Evolutionary conservation across 2,329 filamentous ascomycete species (phyloP).

Genomic region (Calonectria pseudoturangicola): DNA sequence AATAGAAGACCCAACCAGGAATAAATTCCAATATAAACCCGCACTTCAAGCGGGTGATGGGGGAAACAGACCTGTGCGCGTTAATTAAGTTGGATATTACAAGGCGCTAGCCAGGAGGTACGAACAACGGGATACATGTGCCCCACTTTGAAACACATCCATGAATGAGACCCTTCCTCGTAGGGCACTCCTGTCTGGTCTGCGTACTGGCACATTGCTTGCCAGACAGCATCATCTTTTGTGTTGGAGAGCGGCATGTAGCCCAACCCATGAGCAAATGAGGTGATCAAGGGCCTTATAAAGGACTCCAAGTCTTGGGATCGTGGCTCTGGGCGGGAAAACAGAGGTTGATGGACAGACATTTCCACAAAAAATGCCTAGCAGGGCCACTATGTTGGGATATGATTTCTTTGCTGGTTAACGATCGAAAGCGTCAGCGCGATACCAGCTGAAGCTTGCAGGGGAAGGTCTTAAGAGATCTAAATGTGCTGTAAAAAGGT

Average conservation of each 20-base stretch:
- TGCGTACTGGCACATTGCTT: constrained; percentile 23
- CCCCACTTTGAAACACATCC: constrained; percentile 35
- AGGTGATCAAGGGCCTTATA: constrained; percentile 29
- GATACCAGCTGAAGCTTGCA: background rate
- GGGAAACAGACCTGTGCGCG: constrained; percentile 28
- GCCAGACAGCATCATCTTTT: constrained; percentile 20
- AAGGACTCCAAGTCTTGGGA: background rate
- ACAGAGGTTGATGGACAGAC: background rate
- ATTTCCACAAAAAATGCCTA: background rate
- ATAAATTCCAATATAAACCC: constrained; percentile 33
- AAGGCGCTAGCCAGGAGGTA: background rate
- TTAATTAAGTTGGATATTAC: background rate
- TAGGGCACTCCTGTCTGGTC: constrained; percentile 23
- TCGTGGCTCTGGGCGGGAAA: background rate
- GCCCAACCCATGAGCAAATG: constrained; percentile 18
- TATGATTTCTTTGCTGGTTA: too few relatives aligned
- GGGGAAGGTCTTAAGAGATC: background rate
- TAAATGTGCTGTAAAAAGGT: too few relatives aligned
- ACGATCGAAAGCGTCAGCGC: too few relatives aligned
- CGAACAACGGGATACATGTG: constrained; percentile 34
- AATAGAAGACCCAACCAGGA: constrained; percentile 38
- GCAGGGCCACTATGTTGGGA: too few relatives aligned
- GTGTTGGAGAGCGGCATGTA: background rate
- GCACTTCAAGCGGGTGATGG: constrained; percentile 37
- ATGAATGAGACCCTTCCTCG: constrained; percentile 32